Conservation (phyloP, 2,329 filamentous ascomycete genomes). For the Xylaria sp. region DNA sequence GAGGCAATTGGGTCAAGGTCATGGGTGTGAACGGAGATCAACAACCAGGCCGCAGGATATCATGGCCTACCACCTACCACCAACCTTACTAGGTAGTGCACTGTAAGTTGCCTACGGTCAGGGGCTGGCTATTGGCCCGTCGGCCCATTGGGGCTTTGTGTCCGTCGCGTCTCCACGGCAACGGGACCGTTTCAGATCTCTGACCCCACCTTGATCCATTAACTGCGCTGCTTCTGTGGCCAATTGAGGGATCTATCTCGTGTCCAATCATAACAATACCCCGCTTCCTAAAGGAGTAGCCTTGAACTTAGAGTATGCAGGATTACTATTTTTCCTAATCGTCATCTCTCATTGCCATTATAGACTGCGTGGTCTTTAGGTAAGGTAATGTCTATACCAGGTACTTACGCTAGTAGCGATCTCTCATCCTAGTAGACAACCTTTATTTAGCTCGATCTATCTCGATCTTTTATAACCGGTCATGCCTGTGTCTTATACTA, state of each 20-base stretch:
- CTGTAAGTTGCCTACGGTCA: background rate
- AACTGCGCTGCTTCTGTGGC: slow-evolving; percentile 23
- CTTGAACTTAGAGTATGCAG: no score
- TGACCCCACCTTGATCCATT: background rate
- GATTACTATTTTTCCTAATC: no score
- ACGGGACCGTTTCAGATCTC: slow-evolving; percentile 37
- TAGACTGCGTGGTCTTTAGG: background rate
- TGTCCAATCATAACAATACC: slow-evolving; percentile 30
- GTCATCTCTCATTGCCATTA: no score
- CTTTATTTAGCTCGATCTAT: no score
- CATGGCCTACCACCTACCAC: slow-evolving; percentile 3
- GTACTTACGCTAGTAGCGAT: no score
- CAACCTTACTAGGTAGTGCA: background rate
- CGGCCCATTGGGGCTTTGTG: background rate
- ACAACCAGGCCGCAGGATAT: slow-evolving; percentile 36
- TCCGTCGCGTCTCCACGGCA: slow-evolving; percentile 40
- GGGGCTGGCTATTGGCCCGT: slow-evolving; percentile 31
- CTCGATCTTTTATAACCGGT: no score
- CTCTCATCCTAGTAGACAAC: no score
- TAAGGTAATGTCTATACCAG: background rate
- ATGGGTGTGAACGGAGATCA: slow-evolving; percentile 37
- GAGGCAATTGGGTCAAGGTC: slow-evolving; percentile 30
- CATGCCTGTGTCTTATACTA: no score
- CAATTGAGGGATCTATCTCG: slow-evolving; percentile 23
- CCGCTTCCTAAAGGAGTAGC: slow-evolving; percentile 32